phyloP scores from a whole-genome alignment of 163 green algal species.

The Scenedesmus sp. region DNA sequence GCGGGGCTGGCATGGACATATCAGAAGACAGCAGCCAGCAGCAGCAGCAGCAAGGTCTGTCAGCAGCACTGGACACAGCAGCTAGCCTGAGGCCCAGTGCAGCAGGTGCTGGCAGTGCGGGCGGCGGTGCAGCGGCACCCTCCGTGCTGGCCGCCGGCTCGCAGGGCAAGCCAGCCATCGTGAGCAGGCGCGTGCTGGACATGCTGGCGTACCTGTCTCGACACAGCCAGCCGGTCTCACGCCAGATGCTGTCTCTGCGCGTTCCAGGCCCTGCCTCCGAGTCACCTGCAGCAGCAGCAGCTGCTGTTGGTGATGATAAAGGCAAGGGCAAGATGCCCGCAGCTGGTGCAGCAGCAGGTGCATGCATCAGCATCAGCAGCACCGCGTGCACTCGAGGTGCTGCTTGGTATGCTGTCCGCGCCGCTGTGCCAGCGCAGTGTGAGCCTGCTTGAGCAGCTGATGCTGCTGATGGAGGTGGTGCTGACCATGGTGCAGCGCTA shows the following conservation, averaged over 20 bases:
- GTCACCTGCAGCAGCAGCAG: conserved; percentile 44
- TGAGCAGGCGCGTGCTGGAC: conserved; percentile 73
- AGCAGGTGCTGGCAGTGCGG: background rate
- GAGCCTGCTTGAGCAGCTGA: conserved; percentile 59
- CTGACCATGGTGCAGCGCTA: conserved; percentile 36
- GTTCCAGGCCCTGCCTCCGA: conserved; percentile 62
- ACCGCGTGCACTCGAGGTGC: conserved; percentile 74
- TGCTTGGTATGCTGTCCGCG: conserved; percentile 77
- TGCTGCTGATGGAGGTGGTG: conserved; percentile 58
- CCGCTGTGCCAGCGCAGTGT: conserved; percentile 66
- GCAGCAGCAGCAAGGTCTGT: conserved; percentile 59
- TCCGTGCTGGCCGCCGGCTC: background rate
- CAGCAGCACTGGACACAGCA: conserved; percentile 44
- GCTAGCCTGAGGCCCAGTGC: background rate
- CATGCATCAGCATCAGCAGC: conserved; percentile 2
- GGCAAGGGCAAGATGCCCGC: conserved; percentile 71
- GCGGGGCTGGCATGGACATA: conserved; percentile 36
- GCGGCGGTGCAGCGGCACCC: background rate
- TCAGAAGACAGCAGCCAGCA: conserved; percentile 5
- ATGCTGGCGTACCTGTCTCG: conserved; percentile 79
- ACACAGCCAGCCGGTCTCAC: conserved; percentile 68
- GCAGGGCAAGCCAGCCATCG: conserved; percentile 45
- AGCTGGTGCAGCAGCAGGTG: background rate
- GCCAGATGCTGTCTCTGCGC: conserved; percentile 74
- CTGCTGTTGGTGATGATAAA: conserved; percentile 69